Evolutionary conservation across 1,284 basidiomycete genomes (phyloP), one percentile per base, ranked within the genome.

Genomic region (Neolentinus lepideus): DNA sequence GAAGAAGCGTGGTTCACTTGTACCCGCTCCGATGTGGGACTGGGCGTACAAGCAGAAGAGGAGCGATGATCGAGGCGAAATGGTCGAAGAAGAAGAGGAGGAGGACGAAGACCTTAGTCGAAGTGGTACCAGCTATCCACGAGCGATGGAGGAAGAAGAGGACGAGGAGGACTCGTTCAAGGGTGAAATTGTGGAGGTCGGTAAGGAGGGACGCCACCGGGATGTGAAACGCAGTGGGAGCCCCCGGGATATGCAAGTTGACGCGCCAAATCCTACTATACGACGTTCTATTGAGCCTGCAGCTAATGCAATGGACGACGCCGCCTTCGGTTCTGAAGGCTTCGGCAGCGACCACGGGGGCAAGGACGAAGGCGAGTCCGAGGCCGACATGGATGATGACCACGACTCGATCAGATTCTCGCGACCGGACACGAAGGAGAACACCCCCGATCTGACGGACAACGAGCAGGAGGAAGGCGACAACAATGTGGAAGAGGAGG

Each of bases 391-490:
- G 12, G 47, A 43, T 8, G 38, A 50, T 21, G 24, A 50, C 3
- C 47, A 25, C 22, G 47, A 26, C 22, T 50, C 47, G 12, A 43
- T 43, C 12, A 50, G 25, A 21, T 29, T 21, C n/a, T 25, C 27
- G 12, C 16, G 27, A 26, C 47, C 47, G 27, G 4, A 6, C 14
- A 16, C 24, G 6, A 50, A 50, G 25, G 47, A 50, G 47, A 25
- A 25, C 24, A 60, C 63, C 0, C 54, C 60, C 14, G 64, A 60
- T 21, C 59, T 63, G 38, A 62, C 62, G 21, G 71, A 74, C 31
- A 69, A 66, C 50, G 70, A 70, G 45, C 64, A 62, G 25, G 62
- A 61, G 52, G 35, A 55, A 57, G 9, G 57, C 56, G 65, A 66
- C 25, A 59, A 58, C 21, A 56, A 58, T 4, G 52, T 46, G n/a